Conservation (phyloP, 2,329 filamentous ascomycete species). For the Beauveria caledonica region DNA sequence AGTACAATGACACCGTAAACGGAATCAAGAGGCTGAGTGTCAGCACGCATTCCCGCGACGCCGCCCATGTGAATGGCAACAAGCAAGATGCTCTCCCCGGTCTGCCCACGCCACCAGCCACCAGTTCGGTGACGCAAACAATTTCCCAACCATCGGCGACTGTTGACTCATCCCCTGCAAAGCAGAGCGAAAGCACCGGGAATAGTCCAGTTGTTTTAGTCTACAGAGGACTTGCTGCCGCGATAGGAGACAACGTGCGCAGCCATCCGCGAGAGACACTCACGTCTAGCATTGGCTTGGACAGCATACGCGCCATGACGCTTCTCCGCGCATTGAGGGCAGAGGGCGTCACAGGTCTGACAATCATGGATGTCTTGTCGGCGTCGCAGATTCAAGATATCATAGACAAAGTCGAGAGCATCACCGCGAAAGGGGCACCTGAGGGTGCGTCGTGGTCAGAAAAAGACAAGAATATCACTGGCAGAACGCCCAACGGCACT, state of each 20-base stretch:
- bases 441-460: background rate
- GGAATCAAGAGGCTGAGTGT: background rate
- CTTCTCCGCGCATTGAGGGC: background rate
- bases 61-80: background rate
- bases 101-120: background rate
- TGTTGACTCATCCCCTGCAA: too few relatives aligned
- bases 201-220: background rate
- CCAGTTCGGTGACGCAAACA: background rate
- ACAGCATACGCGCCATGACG: slow-evolving; percentile 3
- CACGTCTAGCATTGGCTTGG: background rate
- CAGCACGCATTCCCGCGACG: background rate
- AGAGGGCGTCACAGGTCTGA: background rate
- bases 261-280: background rate
- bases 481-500: background rate
- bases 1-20: background rate
- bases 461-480: too few relatives aligned
- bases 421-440: background rate
- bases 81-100: background rate
- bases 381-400: background rate
- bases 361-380: background rate
- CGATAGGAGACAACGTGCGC: background rate
- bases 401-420: background rate
- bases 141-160: background rate
- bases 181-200: background rate
- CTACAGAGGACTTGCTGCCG: background rate